phyloP scores from a whole-genome alignment of 1,284 basidiomycete species.

The Puccinia brachypodii region DNA sequence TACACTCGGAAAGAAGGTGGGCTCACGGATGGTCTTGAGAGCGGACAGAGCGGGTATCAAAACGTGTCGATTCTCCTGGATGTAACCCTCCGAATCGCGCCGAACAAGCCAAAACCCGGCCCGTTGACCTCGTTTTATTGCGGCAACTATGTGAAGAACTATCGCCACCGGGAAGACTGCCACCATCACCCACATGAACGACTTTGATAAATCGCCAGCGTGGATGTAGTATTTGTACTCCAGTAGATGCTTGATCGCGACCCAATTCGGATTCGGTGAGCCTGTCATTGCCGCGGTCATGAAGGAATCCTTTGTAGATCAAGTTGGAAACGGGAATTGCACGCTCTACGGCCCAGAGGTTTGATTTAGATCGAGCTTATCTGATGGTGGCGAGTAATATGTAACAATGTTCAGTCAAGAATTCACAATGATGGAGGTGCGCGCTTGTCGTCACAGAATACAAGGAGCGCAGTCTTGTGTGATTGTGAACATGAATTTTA shows the following conservation, averaged over 20 bases:
- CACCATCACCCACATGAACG: background rate
- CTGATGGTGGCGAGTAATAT: no score
- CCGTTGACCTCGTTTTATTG: background rate
- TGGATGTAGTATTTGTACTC: background rate
- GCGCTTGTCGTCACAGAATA: no score
- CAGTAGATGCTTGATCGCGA: background rate
- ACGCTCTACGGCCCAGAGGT: no score
- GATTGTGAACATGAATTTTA: no score
- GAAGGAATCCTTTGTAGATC: background rate
- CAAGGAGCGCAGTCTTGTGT: no score
- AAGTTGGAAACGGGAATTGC: background rate
- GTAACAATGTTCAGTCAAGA: no score
- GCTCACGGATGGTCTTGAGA: background rate
- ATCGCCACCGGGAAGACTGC: background rate
- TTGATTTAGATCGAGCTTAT: no score
- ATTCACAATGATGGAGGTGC: no score
- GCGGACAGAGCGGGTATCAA: background rate
- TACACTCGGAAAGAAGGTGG: background rate
- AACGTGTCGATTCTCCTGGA: background rate
- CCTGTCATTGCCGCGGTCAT: background rate
- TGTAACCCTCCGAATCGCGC: background rate
- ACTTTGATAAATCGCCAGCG: background rate
- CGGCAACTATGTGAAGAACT: background rate
- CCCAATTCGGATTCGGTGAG: background rate
- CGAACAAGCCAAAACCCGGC: conserved; percentile 8